These are phyloP conservation scores for Pestalotiopsis sp. DNA, from an alignment of 2,329 filamentous ascomycete species.

Conservation along the genomic window DNA sequence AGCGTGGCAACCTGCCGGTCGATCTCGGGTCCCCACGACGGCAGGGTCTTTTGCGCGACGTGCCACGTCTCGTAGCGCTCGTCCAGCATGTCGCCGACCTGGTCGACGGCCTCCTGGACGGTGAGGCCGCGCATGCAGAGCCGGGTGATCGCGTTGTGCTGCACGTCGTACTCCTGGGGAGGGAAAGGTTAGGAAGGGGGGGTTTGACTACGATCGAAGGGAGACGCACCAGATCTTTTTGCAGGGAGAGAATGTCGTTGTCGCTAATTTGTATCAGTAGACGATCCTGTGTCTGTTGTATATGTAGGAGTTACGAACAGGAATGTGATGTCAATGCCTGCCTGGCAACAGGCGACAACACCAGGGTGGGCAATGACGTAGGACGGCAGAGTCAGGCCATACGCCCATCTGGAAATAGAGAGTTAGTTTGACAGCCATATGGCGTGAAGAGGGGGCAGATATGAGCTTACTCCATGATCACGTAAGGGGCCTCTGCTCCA, in stretches of 20 bases:
- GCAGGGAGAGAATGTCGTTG: background rate
- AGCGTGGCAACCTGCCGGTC: background rate
- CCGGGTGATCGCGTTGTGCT: background rate
- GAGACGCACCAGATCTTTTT: background rate
- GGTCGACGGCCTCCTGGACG: background rate
- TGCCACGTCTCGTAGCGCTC: background rate
- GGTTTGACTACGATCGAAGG: background rate
- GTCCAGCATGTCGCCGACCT: background rate
- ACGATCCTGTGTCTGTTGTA: background rate
- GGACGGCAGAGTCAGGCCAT: background rate
- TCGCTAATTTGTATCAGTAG: background rate
- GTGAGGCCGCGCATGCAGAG: background rate
- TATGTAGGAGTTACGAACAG: background rate
- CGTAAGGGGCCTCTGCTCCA: background rate
- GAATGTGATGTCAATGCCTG: background rate
- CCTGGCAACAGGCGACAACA: background rate
- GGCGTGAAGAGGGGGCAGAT: too few relatives aligned
- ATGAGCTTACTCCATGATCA: background rate
- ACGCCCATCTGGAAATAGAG: background rate
- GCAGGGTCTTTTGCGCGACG: background rate
- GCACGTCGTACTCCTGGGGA: background rate
- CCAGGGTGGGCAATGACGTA: background rate
- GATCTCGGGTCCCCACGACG: background rate
- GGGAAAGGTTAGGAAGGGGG: background rate
- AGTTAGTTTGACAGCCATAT: too few relatives aligned